phyloP scores from a whole-genome alignment of 2,329 filamentous ascomycete genomes.

The Cercospora sp. region DNA sequence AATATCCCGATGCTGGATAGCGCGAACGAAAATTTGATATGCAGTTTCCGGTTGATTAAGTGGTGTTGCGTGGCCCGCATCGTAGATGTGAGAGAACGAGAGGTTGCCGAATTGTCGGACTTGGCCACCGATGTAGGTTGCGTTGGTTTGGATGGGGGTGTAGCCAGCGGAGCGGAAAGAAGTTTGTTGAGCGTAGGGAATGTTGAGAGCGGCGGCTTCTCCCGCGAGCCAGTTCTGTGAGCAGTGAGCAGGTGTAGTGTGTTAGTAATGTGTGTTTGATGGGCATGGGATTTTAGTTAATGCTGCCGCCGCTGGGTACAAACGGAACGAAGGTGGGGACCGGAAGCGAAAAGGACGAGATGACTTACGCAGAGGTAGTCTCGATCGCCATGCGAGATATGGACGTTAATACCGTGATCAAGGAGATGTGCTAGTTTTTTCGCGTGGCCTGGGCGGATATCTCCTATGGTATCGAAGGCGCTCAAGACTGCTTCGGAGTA shows the following conservation, averaged over 20 bases:
- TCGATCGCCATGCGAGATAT: constrained; percentile 57
- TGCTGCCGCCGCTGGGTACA: no score
- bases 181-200: constrained; percentile 45
- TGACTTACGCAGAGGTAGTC: constrained; percentile 47
- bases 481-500: constrained; percentile 43
- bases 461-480: constrained; percentile 42
- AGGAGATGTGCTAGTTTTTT: constrained; percentile 56
- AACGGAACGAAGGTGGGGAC: no score
- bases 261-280: no score
- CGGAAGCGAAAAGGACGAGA: no score
- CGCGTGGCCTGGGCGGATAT: constrained; percentile 52
- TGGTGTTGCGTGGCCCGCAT: constrained; percentile 47
- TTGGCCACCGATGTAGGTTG: constrained; percentile 25
- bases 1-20: constrained; percentile 50
- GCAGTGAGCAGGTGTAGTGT: no score
- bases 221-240: constrained; percentile 56
- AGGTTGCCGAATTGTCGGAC: constrained; percentile 36
- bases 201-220: constrained; percentile 52
- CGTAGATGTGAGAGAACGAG: constrained; percentile 30
- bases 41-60: constrained; percentile 52
- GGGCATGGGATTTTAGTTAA: no score
- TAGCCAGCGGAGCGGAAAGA: constrained; percentile 54
- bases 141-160: constrained; percentile 28
- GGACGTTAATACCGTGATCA: constrained; percentile 57
- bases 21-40: constrained; percentile 52